phyloP scores from a whole-genome alignment of 1,284 basidiomycete species.

The Boletus semigastroideus region DNA sequence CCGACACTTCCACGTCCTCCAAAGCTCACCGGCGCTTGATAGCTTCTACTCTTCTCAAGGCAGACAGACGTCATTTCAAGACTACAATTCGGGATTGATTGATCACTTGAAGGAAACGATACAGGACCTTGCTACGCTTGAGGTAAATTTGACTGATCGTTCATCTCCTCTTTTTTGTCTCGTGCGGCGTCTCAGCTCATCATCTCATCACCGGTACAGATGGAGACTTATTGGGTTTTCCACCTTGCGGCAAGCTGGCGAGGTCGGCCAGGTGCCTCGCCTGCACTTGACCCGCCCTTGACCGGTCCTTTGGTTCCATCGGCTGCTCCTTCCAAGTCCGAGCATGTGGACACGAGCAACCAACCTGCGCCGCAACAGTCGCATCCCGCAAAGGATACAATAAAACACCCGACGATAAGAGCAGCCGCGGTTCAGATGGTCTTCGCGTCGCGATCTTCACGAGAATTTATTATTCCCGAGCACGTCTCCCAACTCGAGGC shows the following conservation, averaged over 20 bases:
- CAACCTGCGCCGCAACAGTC: constrained; percentile 33
- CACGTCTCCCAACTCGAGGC: constrained; percentile 63
- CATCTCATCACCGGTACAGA: constrained; percentile 41
- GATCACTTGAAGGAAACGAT: constrained; percentile 50
- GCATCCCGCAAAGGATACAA: constrained; percentile 25
- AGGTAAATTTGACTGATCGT: constrained; percentile 43
- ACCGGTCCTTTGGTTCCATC: constrained; percentile 45
- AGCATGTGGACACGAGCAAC: constrained; percentile 17
- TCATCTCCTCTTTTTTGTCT: neutral
- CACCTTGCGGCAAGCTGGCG: constrained; percentile 70
- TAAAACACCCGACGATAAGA: constrained; percentile 49
- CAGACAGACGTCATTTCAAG: constrained; percentile 75
- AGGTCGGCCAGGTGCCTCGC: constrained; percentile 23
- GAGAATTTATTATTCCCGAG: constrained; percentile 74
- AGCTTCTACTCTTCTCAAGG: constrained; percentile 89
- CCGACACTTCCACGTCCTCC: neutral
- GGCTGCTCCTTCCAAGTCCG: neutral
- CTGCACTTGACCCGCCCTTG: constrained; percentile 39
- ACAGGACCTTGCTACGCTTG: constrained; percentile 60
- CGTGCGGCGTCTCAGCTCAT: neutral
- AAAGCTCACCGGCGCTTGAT: constrained; percentile 9
- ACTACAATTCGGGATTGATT: constrained; percentile 70
- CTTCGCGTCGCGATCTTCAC: constrained; percentile 76
- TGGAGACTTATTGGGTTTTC: constrained; percentile 80
- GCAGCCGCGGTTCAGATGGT: constrained; percentile 83